Evolutionary conservation across 2,329 filamentous ascomycete genomes (phyloP), one percentile per base, ranked within the genome.

Genomic region (Phialocephala subalpina): DNA sequence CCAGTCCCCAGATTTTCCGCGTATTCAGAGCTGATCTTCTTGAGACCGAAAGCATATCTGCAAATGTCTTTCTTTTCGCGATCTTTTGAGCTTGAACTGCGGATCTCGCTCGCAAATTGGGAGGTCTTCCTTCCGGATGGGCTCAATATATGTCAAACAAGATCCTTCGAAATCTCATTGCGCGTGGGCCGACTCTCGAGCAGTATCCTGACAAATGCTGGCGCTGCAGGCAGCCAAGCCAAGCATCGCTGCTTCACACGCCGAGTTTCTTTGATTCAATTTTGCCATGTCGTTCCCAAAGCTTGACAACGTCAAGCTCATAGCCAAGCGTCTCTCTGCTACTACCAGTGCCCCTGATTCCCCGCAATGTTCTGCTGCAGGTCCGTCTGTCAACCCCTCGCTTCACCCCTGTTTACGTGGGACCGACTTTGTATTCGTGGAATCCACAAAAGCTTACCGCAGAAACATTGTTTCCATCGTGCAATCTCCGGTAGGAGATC

Each of bases 341-440:
- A 42, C 4, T 14, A 14, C 38, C 38, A 3, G 5, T n/a, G 18
- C 45, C 45, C 3, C 20, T 9, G 5, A 25, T 49, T 49, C 20
- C 45, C 45, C 45, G 45, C 45, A 14, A 16, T 49, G 18, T 49
- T 49, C 45, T 49, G 20, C 45, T 49, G 45, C 45, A 49, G 20
- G 45, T 49, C 20, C 45, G 18, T 49, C 45, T 4, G 8, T 9
- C 20, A 49, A 42, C 45, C 38, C 38, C 8, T 49, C 45, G 8
- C 45, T 49, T 49, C 18, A 49, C 45, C 18, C 45, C 45, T 49
- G 45, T 22, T 22, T 49, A 4, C 20, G 20, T 49, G 18, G 45
- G 8, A 16, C 38, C 18, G 45, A 49, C 45, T 22, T 49, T 49
- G 45, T 49, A 49, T 49, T 49, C 45, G 45, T 49, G 45, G 45